These are phyloP conservation scores for Crataegus laevigata DNA, from an alignment of 306 rosid species.

Conservation along the genomic window DNA sequence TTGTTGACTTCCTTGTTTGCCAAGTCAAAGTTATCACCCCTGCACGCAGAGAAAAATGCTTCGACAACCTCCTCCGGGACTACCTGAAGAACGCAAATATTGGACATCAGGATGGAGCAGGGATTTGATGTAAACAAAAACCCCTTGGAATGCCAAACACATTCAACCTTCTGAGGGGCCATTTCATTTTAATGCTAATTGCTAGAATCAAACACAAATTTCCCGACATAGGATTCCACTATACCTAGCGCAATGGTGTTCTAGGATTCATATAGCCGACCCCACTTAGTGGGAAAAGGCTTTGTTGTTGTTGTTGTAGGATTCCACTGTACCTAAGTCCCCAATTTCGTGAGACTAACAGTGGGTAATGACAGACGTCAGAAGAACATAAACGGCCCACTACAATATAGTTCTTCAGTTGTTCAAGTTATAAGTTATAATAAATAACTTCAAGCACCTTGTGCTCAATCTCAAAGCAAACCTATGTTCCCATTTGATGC, in stretches of 20 bases:
- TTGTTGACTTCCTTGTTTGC: constrained; percentile 85
- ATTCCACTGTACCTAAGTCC: background rate
- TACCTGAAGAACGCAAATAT: constrained; percentile 40
- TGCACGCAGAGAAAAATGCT: constrained; percentile 56
- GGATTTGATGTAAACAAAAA: background rate
- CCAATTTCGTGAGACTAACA: background rate
- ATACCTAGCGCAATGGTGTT: too few species aligned
- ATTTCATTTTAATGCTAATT: background rate
- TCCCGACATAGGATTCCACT: background rate
- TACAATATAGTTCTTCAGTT: too few species aligned
- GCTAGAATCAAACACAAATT: background rate
- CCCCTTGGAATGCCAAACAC: background rate
- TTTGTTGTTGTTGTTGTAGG: too few species aligned
- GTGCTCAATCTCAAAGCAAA: background rate
- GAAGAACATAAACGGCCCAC: background rate
- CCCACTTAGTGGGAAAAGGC: too few species aligned
- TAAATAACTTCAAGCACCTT: constrained; percentile 7
- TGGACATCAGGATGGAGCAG: constrained; percentile 10
- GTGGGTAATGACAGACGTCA: background rate
- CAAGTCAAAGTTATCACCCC: constrained; percentile 76
- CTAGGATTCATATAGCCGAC: too few species aligned
- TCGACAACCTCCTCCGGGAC: constrained; percentile 54
- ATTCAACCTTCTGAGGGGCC: background rate
- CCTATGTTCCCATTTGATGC: background rate
- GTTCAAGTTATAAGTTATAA: too few species aligned